Evolutionary conservation across 2,329 filamentous ascomycete species (phyloP).

Genomic region (Sclerotinia minor): DNA sequence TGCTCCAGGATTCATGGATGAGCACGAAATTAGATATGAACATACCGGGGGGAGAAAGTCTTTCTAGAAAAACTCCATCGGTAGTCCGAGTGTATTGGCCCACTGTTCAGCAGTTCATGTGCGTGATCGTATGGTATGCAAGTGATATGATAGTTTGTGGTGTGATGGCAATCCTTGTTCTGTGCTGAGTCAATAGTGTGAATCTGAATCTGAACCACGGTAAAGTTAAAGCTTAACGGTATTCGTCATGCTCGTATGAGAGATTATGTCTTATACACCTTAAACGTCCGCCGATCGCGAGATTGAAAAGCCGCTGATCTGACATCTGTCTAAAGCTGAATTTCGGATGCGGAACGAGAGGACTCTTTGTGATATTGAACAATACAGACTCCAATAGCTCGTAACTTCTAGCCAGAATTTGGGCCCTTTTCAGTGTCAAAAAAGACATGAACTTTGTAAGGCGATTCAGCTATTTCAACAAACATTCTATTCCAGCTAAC

Average conservation of each 20-base stretch:
- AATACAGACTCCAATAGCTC: no score
- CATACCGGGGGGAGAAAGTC: neutral
- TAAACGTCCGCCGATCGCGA: neutral
- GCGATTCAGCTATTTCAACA: no score
- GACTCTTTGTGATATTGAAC: no score
- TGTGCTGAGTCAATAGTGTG: neutral
- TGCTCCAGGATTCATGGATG: neutral
- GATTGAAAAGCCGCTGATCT: conserved; percentile 3
- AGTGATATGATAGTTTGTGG: conserved; percentile 8
- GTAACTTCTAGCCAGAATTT: no score
- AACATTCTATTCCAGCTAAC: no score
- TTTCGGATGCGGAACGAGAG: neutral
- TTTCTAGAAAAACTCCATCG: conserved; percentile 1
- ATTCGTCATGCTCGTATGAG: conserved; percentile 4
- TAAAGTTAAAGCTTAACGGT: neutral
- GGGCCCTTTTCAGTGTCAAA: no score
- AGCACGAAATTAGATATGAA: conserved; percentile 8
- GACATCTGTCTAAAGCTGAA: neutral
- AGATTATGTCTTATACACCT: conserved; percentile 3
- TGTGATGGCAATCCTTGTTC: neutral
- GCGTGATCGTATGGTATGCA: conserved; percentile 17
- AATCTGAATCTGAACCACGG: conserved; percentile 6
- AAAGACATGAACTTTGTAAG: no score
- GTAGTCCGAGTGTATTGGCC: conserved; percentile 3
- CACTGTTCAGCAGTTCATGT: conserved; percentile 13